These are phyloP conservation scores for Pisolithus tinctorius DNA, from an alignment of 768 basidiomycete species.

Conservation along the genomic window DNA sequence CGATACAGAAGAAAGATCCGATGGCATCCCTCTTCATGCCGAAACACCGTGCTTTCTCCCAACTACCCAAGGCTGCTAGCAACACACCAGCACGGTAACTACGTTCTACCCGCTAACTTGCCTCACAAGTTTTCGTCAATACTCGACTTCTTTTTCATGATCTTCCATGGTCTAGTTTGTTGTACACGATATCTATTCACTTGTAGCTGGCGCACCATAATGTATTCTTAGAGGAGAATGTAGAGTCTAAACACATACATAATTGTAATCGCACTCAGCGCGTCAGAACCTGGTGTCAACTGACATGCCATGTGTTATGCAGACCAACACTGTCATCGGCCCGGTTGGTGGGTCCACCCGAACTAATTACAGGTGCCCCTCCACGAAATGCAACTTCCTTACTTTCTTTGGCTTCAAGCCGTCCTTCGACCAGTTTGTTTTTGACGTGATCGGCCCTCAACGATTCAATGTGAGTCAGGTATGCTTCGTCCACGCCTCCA, in stretches of 20 bases:
- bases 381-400: conserved; percentile 24
- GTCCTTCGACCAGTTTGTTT: conserved; percentile 35
- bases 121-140: background rate
- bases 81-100: conserved; percentile 17
- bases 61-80: conserved; percentile 32
- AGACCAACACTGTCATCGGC: conserved; percentile 74
- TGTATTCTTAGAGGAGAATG: background rate
- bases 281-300: conserved; percentile 14
- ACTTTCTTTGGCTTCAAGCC: conserved; percentile 14
- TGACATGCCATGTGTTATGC: conserved; percentile 60
- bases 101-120: background rate
- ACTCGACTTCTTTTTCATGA: background rate
- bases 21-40: conserved; percentile 63
- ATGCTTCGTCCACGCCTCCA: conserved; percentile 80
- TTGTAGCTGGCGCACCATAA: conserved; percentile 1
- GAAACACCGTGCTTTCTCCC: conserved; percentile 61
- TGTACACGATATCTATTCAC: conserved; percentile 1
- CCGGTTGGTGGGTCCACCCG: conserved; percentile 47
- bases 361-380: conserved; percentile 19
- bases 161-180: background rate
- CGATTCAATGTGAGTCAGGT: conserved; percentile 68
- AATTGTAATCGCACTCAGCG: background rate
- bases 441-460: conserved; percentile 81
- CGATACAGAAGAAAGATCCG: conserved; percentile 53
- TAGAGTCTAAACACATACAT: background rate